A percentile compares a stretch with the other conserved stretches of the same genome.
Conservation (phyloP, 306 rosid genomes). For the Argentina anserina region DNA sequence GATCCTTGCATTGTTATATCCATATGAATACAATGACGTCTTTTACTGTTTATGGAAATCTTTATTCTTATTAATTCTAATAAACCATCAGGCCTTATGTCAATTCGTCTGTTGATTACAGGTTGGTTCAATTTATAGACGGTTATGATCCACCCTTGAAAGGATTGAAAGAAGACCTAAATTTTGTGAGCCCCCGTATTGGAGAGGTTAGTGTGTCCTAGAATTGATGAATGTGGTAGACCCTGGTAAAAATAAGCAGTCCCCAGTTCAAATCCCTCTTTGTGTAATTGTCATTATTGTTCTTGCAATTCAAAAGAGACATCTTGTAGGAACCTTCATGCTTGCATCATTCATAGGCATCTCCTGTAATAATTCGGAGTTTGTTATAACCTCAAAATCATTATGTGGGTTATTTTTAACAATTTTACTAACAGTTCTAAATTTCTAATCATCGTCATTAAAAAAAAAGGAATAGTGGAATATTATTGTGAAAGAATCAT, state of each 20-base stretch:
- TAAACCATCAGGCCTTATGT: slow-evolving; percentile 13
- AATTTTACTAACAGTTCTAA: background rate
- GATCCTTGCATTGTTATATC: background rate
- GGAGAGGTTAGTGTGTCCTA: slow-evolving; percentile 83
- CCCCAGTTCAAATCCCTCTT: background rate
- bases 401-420: background rate
- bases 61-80: background rate
- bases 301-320: background rate
- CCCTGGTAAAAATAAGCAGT: background rate
- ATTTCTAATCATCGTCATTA: background rate
- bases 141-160: slow-evolving; percentile 90
- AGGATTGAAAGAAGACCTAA: slow-evolving; percentile 95
- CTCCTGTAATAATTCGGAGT: background rate
- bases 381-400: background rate
- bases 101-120: slow-evolving; percentile 39
- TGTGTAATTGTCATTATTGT: background rate
- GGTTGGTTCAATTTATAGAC: slow-evolving; percentile 91
- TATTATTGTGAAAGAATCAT: background rate
- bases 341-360: background rate
- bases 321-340: background rate
- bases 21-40: background rate
- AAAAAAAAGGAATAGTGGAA: background rate
- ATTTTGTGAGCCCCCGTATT: slow-evolving; percentile 97
- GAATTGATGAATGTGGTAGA: slow-evolving; percentile 5
- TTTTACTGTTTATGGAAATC: background rate